phyloP scores from a whole-genome alignment of 495 filamentous ascomycete species.

The Annulohypoxylon nitens region DNA sequence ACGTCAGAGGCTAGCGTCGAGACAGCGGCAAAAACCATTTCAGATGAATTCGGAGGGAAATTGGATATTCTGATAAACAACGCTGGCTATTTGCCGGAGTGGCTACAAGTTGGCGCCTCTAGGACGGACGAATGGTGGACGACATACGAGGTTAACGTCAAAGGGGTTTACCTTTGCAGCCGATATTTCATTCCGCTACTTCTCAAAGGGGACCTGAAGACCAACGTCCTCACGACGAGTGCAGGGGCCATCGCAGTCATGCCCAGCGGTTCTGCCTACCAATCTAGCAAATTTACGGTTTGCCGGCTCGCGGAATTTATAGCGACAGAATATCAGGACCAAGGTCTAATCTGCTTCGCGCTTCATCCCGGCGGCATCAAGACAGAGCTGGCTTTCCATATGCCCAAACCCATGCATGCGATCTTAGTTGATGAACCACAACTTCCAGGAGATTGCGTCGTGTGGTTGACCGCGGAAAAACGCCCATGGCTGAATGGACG shows the following conservation, averaged over 20 bases:
- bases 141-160: slow-evolving; percentile 59
- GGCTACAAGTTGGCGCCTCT: slow-evolving; percentile 48
- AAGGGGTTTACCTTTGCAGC: slow-evolving; percentile 58
- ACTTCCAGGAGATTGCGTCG: slow-evolving; percentile 55
- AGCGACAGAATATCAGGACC: slow-evolving; percentile 54
- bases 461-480: slow-evolving; percentile 54
- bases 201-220: slow-evolving; percentile 51
- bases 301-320: slow-evolving; percentile 61
- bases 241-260: slow-evolving; percentile 47
- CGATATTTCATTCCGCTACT: slow-evolving; percentile 61
- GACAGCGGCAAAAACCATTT: slow-evolving; percentile 50
- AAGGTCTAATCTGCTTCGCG: slow-evolving; percentile 57
- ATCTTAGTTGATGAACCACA: slow-evolving; percentile 52
- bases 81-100: slow-evolving; percentile 57
- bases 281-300: slow-evolving; percentile 57
- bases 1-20: slow-evolving; percentile 54
- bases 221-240: slow-evolving; percentile 54
- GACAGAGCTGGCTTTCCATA: slow-evolving; percentile 54
- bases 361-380: slow-evolving; percentile 62
- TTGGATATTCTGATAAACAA: slow-evolving; percentile 62
- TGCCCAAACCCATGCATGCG: slow-evolving; percentile 43
- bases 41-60: slow-evolving; percentile 50
- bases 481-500: slow-evolving; percentile 58
- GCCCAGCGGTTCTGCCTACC: slow-evolving; percentile 54
- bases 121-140: slow-evolving; percentile 58